Conservation (phyloP, 495 filamentous ascomycete genomes). For the Aspergillus panamensis region DNA sequence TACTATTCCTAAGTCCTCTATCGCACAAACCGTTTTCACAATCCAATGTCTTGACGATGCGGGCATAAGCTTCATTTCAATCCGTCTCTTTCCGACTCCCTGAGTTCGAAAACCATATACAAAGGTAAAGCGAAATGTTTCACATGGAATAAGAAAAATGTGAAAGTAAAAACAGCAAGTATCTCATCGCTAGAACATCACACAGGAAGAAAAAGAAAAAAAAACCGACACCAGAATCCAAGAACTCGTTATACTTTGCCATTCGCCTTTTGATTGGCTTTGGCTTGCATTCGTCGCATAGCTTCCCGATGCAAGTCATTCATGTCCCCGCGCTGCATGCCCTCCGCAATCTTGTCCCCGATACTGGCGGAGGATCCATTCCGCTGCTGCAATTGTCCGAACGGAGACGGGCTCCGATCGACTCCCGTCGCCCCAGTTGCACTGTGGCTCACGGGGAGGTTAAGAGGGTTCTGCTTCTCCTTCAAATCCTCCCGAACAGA, state of each 20-base stretch:
- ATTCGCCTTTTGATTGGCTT: constrained; percentile 50
- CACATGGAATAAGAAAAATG: neutral
- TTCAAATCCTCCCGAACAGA: constrained; percentile 62
- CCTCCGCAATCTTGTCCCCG: constrained; percentile 58
- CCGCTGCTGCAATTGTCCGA: constrained; percentile 31
- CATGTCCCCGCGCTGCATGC: constrained; percentile 75
- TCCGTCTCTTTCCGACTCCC: neutral
- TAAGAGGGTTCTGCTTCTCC: constrained; percentile 39
- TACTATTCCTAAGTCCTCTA: neutral
- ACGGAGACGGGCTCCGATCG: constrained; percentile 26
- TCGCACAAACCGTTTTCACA: neutral
- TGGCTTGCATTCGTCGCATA: constrained; percentile 77
- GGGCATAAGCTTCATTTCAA: neutral
- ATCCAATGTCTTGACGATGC: neutral
- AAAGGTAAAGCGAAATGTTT: neutral
- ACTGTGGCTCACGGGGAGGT: constrained; percentile 11
- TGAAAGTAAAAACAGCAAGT: neutral
- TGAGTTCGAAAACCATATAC: constrained; percentile 1
- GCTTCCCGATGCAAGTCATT: constrained; percentile 75
- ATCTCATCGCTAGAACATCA: constrained; percentile 4
- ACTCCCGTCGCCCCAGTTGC: constrained; percentile 2
- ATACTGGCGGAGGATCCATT: constrained; percentile 35
- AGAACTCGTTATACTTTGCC: constrained; percentile 15
- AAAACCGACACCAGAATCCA: constrained; percentile 1
- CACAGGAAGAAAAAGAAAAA: neutral